Evolutionary conservation across 306 rosid genomes (phyloP), one percentile per base, ranked within the genome.

Genomic region (Cicer arietinum): DNA sequence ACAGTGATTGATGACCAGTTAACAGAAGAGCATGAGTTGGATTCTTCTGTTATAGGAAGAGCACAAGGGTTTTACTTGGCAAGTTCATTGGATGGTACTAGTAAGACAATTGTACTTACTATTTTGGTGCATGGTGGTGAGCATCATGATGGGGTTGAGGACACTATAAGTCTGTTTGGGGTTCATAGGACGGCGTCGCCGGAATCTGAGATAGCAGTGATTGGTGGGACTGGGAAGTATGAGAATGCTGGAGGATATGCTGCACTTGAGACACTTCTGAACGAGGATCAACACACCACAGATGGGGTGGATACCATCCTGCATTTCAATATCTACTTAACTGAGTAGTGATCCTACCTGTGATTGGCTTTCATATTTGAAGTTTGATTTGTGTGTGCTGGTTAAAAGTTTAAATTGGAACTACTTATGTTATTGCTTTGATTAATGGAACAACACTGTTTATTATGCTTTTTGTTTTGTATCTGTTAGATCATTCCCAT

Each of bases 201-300:
- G 1, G 83, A 81, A 13, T 91, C 98, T 6, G 88, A 86, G 75
- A 56, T 94, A 8, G 86, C 95, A 0, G 93, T 91, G 83, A 86
- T 90, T 42, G 95, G 96, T 7, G 97, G 98, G 17, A 90, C 93
- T 0, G 97, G 96, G 1, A 90, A 87, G 86, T 90, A 85, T 43
- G 96, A 88, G 86, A 88, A 88, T 79, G 95, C 90, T 0, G 82
- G 74, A 58, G 98, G 98, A 18, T 89, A 89, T 67, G 91, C 89
- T 10, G 67, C 80, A 25, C 78, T 93, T 37, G 95, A 90, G 79
- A 89, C 90, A 6, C 93, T 90, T 48, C 88, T 68, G 1, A 81
- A 68, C 75, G 91, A 79, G 61, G 89, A 89, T 39, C 91, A 89
- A 82, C 90, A 92, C 74, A 83, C 88, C 12, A 90, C 98, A 0